Evolutionary conservation across 495 filamentous ascomycete genomes (phyloP), one percentile per base, ranked within the genome.

Genomic region (Penicillium mononematosum): DNA sequence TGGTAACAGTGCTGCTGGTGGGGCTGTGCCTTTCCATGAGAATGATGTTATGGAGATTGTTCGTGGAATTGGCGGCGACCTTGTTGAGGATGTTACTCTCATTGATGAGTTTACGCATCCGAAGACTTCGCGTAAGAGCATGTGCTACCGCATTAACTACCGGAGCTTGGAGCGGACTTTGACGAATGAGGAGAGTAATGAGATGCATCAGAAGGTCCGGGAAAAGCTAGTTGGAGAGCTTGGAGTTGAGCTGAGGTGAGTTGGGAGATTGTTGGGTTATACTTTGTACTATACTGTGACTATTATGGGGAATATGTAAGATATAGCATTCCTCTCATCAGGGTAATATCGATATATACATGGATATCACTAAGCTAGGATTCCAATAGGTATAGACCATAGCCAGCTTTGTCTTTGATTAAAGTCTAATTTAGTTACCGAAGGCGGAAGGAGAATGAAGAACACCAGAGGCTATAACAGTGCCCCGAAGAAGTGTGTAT

Each of bases 41-140:
- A 98, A 98, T 70, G 95, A 98, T 74, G 75, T 98, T 41, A 97
- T 97, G 93, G 94, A 98, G 75, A 78, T 96, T 48, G 87, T 96
- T 12, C 81, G 94, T 42, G 83, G 84, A 24, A 81, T 90, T 27
- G 89, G 83, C 9, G 92, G 91, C 16, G 88, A 96, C 69, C 67
- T 84, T 38, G 91, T 94, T 17, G 94, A 98, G 75, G 89, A 95
- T 67, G 94, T 96, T 61, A 79, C 71, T 56, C 73, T 95, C 29
- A 78, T 86, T 49, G 94, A 98, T 75, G 81, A 90, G 60, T 98
- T 98, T 67, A 83, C 79, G 38, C 91, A 98, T 74, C 92, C 92
- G n/a, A 89, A 88, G 72, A 92, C 89, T 45, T 81, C 83, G 14
- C 75, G 89, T 63, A 86, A 82, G 78, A 96, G 91, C 69, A 70